Conservation (phyloP, 805 yeast genomes). For the Teunomyces gatunensis region DNA sequence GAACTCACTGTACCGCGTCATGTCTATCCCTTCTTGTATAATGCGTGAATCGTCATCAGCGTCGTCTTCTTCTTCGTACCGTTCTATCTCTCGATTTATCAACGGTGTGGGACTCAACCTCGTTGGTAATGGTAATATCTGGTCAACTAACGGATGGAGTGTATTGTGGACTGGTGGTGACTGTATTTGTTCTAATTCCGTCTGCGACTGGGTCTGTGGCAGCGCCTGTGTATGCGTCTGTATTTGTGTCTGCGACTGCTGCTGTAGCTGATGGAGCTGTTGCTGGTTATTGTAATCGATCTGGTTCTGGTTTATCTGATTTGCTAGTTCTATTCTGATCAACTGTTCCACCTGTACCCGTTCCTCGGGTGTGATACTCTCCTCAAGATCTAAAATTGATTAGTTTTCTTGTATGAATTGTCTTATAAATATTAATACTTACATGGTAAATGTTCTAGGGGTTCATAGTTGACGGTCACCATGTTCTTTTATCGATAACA, state of each 20-base stretch:
- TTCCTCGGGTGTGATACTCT: constrained; percentile 33
- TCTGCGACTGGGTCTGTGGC: background rate
- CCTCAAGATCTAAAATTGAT: constrained; percentile 28
- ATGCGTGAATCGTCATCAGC: constrained; percentile 16
- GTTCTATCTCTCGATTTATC: constrained; percentile 12
- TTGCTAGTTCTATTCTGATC: constrained; percentile 23
- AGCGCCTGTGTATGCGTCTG: background rate
- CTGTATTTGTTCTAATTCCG: background rate
- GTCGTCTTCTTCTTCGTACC: constrained; percentile 26
- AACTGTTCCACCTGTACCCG: constrained; percentile 34
- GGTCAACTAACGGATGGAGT: constrained; percentile 15
- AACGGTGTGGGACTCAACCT: constrained; percentile 11
- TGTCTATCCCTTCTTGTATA: constrained; percentile 29
- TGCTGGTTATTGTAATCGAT: constrained; percentile 8
- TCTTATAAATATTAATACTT: constrained; percentile 16
- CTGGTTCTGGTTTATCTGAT: constrained; percentile 1
- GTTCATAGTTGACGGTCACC: constrained; percentile 26
- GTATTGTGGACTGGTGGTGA: background rate
- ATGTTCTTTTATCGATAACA: background rate
- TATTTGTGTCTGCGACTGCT: background rate
- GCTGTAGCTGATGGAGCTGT: constrained; percentile 2
- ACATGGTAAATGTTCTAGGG: constrained; percentile 41
- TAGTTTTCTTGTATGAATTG: constrained; percentile 5
- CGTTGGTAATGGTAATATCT: constrained; percentile 15
- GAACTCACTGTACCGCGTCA: constrained; percentile 21